These are phyloP conservation scores for Brassica nigra DNA, from an alignment of 345 rosid species.

Conservation along the genomic window DNA sequence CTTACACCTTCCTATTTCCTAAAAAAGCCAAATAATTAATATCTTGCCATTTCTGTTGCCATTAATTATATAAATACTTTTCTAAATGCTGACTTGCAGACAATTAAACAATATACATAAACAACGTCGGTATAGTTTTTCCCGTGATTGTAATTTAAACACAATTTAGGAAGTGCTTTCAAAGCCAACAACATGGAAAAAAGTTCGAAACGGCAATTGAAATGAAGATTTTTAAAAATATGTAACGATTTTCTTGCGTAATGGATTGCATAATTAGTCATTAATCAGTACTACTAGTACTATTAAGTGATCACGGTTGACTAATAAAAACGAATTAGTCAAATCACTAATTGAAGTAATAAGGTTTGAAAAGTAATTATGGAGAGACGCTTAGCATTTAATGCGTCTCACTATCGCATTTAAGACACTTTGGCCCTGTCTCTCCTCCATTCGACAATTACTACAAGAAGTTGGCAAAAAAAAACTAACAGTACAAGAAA, in stretches of 20 bases:
- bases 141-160: slow-evolving; percentile 1
- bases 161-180: slow-evolving; percentile 15
- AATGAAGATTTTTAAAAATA: background rate
- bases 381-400: slow-evolving; percentile 25
- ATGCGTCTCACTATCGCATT: slow-evolving; percentile 29
- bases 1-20: slow-evolving; percentile 39
- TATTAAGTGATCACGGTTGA: slow-evolving; percentile 8
- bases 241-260: background rate
- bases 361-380: slow-evolving; percentile 33
- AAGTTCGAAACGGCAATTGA: slow-evolving; percentile 18
- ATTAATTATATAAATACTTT: background rate
- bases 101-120: background rate
- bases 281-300: background rate
- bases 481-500: background rate
- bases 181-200: slow-evolving; percentile 22
- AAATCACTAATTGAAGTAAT: slow-evolving; percentile 23
- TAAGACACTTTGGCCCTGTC: slow-evolving; percentile 33
- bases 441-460: slow-evolving; percentile 35
- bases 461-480: background rate
- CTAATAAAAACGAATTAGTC: background rate
- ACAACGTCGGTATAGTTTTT: slow-evolving; percentile 25
- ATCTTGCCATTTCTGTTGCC: slow-evolving; percentile 5
- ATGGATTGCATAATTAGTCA: background rate
- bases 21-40: slow-evolving; percentile 26
- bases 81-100: background rate